These are phyloP conservation scores for Ceratobasidium sp. DNA, from an alignment of 1,284 basidiomycete species.

Conservation along the genomic window DNA sequence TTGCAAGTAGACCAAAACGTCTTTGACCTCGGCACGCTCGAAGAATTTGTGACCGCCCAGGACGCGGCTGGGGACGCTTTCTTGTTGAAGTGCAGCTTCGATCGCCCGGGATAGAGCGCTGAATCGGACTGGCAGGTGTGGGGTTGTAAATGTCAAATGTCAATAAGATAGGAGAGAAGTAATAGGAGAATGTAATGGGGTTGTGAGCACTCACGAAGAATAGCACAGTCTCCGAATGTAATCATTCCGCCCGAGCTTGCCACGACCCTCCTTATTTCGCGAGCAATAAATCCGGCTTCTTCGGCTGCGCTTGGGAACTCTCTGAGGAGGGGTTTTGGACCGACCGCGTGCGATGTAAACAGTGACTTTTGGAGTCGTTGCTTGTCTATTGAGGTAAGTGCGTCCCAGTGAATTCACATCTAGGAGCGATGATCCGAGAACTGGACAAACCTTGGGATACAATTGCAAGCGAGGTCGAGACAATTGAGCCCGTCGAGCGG, in stretches of 20 bases:
- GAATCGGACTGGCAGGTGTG: conserved; percentile 70
- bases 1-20: conserved; percentile 87
- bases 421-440: not conserved
- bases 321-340: conserved; percentile 66
- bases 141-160: not conserved
- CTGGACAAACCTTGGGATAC: conserved; percentile 74
- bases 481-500: conserved; percentile 82
- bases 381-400: conserved; percentile 61
- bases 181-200: conserved; percentile 50
- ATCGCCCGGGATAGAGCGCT: conserved; percentile 84
- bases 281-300: conserved; percentile 79
- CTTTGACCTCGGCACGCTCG: conserved; percentile 87
- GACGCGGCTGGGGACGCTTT: conserved; percentile 80
- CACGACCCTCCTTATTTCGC: conserved; percentile 82
- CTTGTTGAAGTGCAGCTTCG: conserved; percentile 80
- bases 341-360: conserved; percentile 73
- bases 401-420: not conserved
- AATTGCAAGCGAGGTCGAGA: conserved; percentile 79
- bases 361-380: conserved; percentile 80
- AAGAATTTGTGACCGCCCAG: conserved; percentile 90
- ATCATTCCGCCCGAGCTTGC: conserved; percentile 80
- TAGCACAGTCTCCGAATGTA: conserved; percentile 79
- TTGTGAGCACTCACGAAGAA: conserved; percentile 69
- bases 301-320: conserved; percentile 58
- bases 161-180: no score